Evolutionary conservation across 352 stramenopile genomes (phyloP).

Genomic region (Plasmopara viticola): DNA sequence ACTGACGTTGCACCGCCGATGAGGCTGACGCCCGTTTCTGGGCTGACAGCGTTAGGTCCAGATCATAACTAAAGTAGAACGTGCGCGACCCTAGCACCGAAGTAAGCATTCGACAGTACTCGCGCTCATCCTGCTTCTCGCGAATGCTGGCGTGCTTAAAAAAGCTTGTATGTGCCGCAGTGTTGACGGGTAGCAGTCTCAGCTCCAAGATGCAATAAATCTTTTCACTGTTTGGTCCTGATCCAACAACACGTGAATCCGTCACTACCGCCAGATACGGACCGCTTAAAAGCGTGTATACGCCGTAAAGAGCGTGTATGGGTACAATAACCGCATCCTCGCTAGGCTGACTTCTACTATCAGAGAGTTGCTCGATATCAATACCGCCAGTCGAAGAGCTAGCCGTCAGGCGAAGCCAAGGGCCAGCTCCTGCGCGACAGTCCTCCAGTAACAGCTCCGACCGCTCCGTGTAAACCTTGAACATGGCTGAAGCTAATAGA

Average conservation of each 20-base stretch:
- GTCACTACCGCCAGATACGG: conserved; percentile 71
- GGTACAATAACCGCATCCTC: conserved; percentile 45
- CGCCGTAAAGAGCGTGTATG: conserved; percentile 71
- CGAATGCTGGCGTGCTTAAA: conserved; percentile 34
- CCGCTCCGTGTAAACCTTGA: conserved; percentile 71
- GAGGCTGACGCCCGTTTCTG: conserved; percentile 46
- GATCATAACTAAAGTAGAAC: conserved; percentile 73
- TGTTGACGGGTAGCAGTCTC: conserved; percentile 49
- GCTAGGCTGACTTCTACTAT: conserved; percentile 17
- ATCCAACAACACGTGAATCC: conserved; percentile 53
- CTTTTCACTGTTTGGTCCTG: conserved; percentile 48
- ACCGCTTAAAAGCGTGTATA: conserved; percentile 59
- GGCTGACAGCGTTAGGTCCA: conserved; percentile 69
- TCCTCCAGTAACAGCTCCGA: conserved; percentile 73
- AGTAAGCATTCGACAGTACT: conserved; percentile 59
- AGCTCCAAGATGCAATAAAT: conserved; percentile 54
- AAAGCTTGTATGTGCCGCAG: conserved; percentile 46
- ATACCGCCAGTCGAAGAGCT: conserved; percentile 19
- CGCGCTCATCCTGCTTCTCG: conserved; percentile 53
- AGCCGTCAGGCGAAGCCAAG: conserved; percentile 46
- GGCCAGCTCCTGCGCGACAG: conserved; percentile 58
- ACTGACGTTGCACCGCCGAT: conserved; percentile 19
- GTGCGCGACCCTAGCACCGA: conserved; percentile 38
- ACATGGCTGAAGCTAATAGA: conserved; percentile 31
- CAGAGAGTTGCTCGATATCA: conserved; percentile 20